These are phyloP conservation scores for Adansonia rubrostipa DNA, from an alignment of 441 rosid species.

Conservation along the genomic window DNA sequence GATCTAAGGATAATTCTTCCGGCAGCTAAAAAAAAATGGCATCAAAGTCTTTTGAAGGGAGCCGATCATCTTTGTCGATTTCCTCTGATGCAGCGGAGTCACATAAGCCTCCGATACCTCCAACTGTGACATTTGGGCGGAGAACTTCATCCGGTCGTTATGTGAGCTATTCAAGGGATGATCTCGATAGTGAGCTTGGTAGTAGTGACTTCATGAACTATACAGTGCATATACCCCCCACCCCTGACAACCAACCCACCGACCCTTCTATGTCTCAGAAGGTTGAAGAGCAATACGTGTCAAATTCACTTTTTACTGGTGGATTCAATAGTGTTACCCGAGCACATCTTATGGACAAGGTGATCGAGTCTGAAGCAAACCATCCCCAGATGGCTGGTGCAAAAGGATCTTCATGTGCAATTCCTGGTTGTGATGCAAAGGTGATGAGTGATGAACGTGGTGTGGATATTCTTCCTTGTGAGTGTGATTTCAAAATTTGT, in stretches of 20 bases:
- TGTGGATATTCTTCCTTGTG: slow-evolving; percentile 88
- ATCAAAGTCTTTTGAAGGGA: slow-evolving; percentile 58
- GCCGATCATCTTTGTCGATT: slow-evolving; percentile 60
- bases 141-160: slow-evolving; percentile 89
- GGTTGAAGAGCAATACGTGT: slow-evolving; percentile 89
- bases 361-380: slow-evolving; percentile 74
- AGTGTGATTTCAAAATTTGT: slow-evolving; percentile 91
- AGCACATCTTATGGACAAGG: slow-evolving; percentile 92
- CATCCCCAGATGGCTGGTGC: slow-evolving; percentile 98
- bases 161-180: slow-evolving; percentile 82
- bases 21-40: slow-evolving; percentile 49
- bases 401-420: slow-evolving; percentile 83
- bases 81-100: slow-evolving; percentile 62
- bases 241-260: slow-evolving; percentile 92
- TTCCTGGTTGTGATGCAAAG: slow-evolving; percentile 87
- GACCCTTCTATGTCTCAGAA: slow-evolving; percentile 80
- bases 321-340: slow-evolving; percentile 79
- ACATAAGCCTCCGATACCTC: slow-evolving; percentile 62
- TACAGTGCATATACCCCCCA: slow-evolving; percentile 84
- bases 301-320: slow-evolving; percentile 86
- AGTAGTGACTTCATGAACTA: slow-evolving; percentile 68
- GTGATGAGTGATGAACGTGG: slow-evolving; percentile 92
- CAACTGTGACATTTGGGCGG: slow-evolving; percentile 64
- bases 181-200: slow-evolving; percentile 86
- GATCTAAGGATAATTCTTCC: slow-evolving; percentile 36